phyloP scores from a whole-genome alignment of 441 rosid genomes.

The Brassica balearica region DNA sequence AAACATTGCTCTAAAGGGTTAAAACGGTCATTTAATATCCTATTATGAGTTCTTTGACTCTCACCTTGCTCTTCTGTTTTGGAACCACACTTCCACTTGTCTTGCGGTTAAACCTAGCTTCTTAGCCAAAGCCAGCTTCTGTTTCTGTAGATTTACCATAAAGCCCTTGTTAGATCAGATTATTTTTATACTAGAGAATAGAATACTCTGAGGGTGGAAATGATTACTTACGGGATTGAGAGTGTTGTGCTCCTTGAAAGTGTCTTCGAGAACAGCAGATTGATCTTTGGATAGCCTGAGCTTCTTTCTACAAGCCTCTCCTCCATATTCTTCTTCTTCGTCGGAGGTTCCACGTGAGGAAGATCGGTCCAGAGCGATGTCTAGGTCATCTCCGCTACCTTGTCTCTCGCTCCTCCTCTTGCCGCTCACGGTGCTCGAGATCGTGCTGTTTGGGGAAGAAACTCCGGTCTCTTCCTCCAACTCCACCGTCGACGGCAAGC shows the following conservation, averaged over 20 bases:
- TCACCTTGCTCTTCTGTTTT: constrained; percentile 98
- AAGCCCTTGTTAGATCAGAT: neutral
- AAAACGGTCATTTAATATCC: neutral
- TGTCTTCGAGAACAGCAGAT: constrained; percentile 89
- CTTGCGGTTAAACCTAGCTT: constrained; percentile 85
- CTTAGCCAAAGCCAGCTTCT: constrained; percentile 85
- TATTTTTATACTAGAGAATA: neutral
- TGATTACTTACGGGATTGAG: constrained; percentile 83
- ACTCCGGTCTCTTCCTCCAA: constrained; percentile 88
- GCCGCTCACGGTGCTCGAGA: constrained; percentile 78
- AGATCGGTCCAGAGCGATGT: constrained; percentile 60
- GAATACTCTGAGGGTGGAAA: neutral
- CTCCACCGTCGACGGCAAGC: constrained; percentile 66
- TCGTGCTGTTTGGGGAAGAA: constrained; percentile 90
- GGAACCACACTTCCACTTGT: constrained; percentile 99
- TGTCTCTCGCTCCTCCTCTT: constrained; percentile 90
- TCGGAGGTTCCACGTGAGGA: constrained; percentile 83
- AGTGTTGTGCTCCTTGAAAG: constrained; percentile 92
- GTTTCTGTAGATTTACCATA: constrained; percentile 63
- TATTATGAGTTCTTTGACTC: constrained; percentile 8
- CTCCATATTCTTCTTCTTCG: constrained; percentile 67
- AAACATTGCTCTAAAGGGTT: neutral
- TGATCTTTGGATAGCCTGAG: constrained; percentile 93
- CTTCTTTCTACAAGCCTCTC: constrained; percentile 86
- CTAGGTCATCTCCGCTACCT: constrained; percentile 57